Evolutionary conservation across 2,329 filamentous ascomycete species (phyloP).

Genomic region (Chrysoporthe puriensis): DNA sequence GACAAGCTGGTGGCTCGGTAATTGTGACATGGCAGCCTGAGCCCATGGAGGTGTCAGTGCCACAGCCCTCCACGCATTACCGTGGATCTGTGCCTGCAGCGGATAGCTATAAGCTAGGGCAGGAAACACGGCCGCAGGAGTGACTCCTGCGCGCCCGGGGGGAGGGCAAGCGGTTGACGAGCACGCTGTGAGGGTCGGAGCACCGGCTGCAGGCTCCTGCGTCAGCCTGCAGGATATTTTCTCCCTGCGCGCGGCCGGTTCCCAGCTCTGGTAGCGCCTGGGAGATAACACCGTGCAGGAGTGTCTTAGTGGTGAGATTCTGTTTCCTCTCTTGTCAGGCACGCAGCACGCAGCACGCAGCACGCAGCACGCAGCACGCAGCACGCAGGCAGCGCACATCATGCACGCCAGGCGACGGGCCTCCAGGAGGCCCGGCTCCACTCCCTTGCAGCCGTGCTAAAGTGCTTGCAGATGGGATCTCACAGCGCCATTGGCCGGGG

Average conservation of each 20-base stretch:
- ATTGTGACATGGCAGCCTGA: not conserved
- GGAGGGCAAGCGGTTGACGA: not conserved
- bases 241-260: constrained; percentile 15
- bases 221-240: constrained; percentile 15
- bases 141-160: not conserved
- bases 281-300: not conserved
- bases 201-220: constrained; percentile 26
- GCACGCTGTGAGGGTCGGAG: not conserved
- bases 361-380: not conserved
- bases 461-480: constrained; percentile 29
- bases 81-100: not conserved
- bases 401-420: constrained; percentile 6
- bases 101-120: not conserved
- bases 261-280: not conserved
- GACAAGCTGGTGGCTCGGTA: not conserved
- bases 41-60: not conserved
- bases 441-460: constrained; percentile 24
- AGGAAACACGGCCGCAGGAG: constrained; percentile 5
- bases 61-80: not conserved
- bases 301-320: not conserved
- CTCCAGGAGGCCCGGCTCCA: constrained; percentile 8
- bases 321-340: not conserved
- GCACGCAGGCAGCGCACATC: not conserved
- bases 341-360: not conserved
- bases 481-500: constrained; percentile 17